Evolutionary conservation across 306 rosid species (phyloP).

Genomic region (Fragaria ananassa): DNA sequence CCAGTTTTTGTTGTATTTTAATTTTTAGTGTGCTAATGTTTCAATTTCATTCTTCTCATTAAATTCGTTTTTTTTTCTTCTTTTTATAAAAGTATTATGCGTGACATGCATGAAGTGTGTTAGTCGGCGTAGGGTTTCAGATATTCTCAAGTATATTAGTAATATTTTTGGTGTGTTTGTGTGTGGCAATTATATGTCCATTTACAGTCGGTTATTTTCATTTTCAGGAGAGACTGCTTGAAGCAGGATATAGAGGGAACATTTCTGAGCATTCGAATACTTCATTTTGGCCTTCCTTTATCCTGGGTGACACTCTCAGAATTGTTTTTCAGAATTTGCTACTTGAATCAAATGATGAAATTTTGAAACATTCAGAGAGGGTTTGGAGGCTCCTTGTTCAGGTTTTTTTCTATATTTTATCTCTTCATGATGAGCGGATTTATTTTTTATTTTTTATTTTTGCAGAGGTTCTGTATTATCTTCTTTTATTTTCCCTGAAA

Average conservation of each 20-base stretch:
- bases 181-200: not conserved
- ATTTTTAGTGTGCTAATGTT: not conserved
- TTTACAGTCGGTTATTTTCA: conserved; percentile 16
- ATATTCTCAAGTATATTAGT: not conserved
- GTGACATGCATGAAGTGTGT: not conserved
- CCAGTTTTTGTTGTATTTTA: not conserved
- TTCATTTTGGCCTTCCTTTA: conserved; percentile 88
- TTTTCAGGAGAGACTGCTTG: conserved; percentile 88
- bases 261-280: conserved; percentile 41
- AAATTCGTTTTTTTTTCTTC: not conserved
- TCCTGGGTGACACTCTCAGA: conserved; percentile 87
- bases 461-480: not conserved
- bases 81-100: not conserved
- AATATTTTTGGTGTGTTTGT: not conserved
- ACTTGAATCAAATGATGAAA: conserved; percentile 81
- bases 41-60: not conserved
- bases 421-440: not conserved
- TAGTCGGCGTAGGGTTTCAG: not conserved
- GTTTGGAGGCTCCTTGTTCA: conserved; percentile 96
- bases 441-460: not conserved
- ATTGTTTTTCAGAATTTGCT: conserved; percentile 92
- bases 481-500: not conserved
- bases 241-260: conserved; percentile 80
- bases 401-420: conserved; percentile 39
- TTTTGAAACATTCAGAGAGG: conserved; percentile 87